Conservation (phyloP, 768 basidiomycete genomes). For the Boletus rubescentipes region DNA sequence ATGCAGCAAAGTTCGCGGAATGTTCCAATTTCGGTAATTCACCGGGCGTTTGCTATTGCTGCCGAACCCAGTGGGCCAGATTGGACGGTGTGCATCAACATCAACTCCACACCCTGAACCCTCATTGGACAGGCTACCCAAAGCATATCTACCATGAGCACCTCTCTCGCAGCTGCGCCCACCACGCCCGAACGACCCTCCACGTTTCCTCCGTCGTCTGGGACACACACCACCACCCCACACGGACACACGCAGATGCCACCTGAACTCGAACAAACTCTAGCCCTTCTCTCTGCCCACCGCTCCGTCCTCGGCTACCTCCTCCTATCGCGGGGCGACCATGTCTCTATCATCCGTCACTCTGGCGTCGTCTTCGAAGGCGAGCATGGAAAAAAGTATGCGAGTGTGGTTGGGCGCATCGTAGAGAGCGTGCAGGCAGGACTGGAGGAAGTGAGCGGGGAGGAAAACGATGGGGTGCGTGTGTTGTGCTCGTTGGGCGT, state of each 20-base stretch:
- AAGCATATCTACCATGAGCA: constrained; percentile 13
- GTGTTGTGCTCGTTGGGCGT: too few species aligned
- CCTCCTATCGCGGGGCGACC: constrained; percentile 70
- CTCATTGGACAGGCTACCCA: constrained; percentile 6
- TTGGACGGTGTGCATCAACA: too few species aligned
- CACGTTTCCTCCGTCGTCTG: constrained; percentile 8
- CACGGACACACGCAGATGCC: constrained; percentile 41
- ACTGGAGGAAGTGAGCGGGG: constrained; percentile 71
- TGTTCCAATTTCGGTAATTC: neutral
- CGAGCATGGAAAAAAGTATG: constrained; percentile 77
- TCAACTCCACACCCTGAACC: constrained; percentile 16
- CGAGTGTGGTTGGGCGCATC: constrained; percentile 67
- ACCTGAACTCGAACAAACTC: constrained; percentile 82
- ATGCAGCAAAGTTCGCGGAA: too few species aligned
- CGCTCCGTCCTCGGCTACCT: constrained; percentile 87
- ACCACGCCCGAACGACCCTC: constrained; percentile 5
- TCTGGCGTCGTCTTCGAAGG: constrained; percentile 86
- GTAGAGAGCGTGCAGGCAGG: constrained; percentile 79
- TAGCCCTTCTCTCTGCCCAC: constrained; percentile 73
- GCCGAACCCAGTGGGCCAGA: too few species aligned
- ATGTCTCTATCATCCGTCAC: constrained; percentile 78
- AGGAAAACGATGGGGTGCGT: constrained; percentile 54
- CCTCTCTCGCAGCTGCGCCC: constrained; percentile 11
- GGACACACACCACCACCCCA: constrained; percentile 6
- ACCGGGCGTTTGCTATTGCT: too few species aligned